phyloP scores from a whole-genome alignment of 2,329 filamentous ascomycete genomes.

The Fusarium miscanthi region DNA sequence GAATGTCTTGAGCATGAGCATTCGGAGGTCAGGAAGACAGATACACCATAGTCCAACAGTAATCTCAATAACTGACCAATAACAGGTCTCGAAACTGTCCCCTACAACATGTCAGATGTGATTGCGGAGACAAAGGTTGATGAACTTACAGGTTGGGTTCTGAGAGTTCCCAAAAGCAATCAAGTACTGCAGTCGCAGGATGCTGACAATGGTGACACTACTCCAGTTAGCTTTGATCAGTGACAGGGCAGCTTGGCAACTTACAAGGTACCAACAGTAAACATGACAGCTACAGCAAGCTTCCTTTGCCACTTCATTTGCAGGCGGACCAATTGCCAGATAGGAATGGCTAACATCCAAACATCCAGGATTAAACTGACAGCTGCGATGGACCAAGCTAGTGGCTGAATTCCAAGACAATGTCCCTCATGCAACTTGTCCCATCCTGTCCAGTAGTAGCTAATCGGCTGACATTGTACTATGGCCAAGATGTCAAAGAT shows the following conservation, averaged over 20 bases:
- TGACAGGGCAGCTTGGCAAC: too few relatives aligned
- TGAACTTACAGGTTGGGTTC: constrained; percentile 18
- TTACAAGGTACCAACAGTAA: constrained; percentile 8
- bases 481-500: constrained; percentile 5
- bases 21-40: background rate
- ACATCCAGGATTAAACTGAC: background rate
- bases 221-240: too few relatives aligned
- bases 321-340: background rate
- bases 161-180: constrained; percentile 5
- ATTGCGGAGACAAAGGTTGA: accelerated
- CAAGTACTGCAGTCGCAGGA: background rate
- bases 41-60: background rate
- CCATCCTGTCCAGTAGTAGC: constrained; percentile 20
- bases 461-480: constrained; percentile 10
- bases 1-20: background rate
- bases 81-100: background rate
- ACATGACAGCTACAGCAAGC: constrained; percentile 4
- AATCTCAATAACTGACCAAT: constrained; percentile 7
- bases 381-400: constrained; percentile 23
- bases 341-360: background rate
- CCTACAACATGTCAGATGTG: background rate
- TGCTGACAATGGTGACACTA: constrained; percentile 13
- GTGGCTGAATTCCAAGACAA: constrained; percentile 11
- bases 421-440: background rate
- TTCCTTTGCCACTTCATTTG: constrained; percentile 16